These are phyloP conservation scores for Geotrichum ghanense DNA, from an alignment of 805 yeast genomes.

Conservation along the genomic window DNA sequence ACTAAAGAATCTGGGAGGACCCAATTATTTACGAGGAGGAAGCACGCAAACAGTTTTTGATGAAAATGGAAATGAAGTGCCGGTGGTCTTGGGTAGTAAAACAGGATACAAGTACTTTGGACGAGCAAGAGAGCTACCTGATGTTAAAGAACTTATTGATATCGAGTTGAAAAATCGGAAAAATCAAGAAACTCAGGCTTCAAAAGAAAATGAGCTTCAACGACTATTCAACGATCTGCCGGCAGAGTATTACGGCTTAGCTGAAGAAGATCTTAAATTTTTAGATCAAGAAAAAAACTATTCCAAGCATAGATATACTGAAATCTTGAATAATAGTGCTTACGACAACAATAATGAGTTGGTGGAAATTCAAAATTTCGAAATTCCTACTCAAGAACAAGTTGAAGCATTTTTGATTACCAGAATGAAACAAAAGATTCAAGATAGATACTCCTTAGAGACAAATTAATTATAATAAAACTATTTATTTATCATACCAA, in stretches of 20 bases:
- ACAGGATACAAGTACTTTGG: conserved; percentile 71
- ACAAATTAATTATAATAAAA: neutral
- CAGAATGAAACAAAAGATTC: conserved; percentile 11
- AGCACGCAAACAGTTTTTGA: conserved; percentile 6
- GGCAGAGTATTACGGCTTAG: conserved; percentile 23
- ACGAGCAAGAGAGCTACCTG: conserved; percentile 69
- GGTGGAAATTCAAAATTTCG: conserved; percentile 8
- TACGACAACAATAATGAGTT: conserved; percentile 5
- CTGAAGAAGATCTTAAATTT: conserved; percentile 15
- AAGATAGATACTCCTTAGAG: conserved; percentile 9
- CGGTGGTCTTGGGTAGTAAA: conserved; percentile 14
- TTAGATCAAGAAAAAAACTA: conserved; percentile 14
- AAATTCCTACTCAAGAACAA: conserved; percentile 15
- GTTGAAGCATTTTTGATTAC: conserved; percentile 19
- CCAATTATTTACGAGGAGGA: conserved; percentile 36
- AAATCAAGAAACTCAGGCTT: conserved; percentile 13
- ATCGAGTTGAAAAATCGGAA: conserved; percentile 21
- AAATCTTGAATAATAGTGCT: neutral
- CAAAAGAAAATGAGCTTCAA: conserved; percentile 6
- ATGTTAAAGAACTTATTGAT: conserved; percentile 41
- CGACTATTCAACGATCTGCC: conserved; percentile 12
- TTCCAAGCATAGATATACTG: conserved; percentile 5
- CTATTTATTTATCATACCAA: neutral
- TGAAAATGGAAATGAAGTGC: conserved; percentile 12
- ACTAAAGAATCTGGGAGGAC: conserved; percentile 61